These are phyloP conservation scores for Saccharum officinarum DNA, from an alignment of 176 grass and related monocot genomes.

Conservation along the genomic window DNA sequence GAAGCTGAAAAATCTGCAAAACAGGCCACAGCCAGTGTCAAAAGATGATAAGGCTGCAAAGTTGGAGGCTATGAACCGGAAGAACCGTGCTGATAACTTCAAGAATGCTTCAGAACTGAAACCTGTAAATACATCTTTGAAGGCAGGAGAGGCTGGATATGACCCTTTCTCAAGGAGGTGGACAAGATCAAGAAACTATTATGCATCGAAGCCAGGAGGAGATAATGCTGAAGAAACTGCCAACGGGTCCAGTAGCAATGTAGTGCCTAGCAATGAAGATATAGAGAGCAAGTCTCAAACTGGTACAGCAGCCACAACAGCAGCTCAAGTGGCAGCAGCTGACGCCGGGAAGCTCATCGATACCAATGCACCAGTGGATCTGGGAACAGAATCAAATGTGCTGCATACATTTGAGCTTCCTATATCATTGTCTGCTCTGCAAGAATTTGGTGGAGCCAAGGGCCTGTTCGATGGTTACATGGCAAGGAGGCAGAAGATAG, in stretches of 20 bases:
- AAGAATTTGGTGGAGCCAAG: conserved; percentile 70
- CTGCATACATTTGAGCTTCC: conserved; percentile 85
- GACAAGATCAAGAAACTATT: conserved; percentile 95
- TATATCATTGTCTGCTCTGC: conserved; percentile 69
- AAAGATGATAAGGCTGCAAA: conserved; percentile 76
- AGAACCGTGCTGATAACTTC: conserved; percentile 91
- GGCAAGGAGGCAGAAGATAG: conserved; percentile 81
- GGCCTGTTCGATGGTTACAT: conserved; percentile 70
- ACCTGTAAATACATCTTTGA: conserved; percentile 76
- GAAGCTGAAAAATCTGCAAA: conserved; percentile 66
- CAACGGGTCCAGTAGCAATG: conserved; percentile 20
- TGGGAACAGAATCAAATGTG: conserved; percentile 63
- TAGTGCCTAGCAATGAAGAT: conserved; percentile 30
- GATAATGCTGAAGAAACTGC: conserved; percentile 49
- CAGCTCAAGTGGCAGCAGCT: conserved; percentile 79
- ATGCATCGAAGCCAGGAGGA: conserved; percentile 57
- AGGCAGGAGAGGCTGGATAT: conserved; percentile 94
- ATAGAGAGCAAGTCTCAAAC: conserved; percentile 32
- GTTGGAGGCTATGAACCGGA: conserved; percentile 96
- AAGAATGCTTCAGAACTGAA: conserved; percentile 94
- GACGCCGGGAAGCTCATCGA: conserved; percentile 85
- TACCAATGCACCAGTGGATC: conserved; percentile 86
- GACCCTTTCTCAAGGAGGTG: conserved; percentile 97
- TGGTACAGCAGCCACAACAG: conserved; percentile 60
- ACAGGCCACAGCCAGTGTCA: conserved; percentile 41